Evolutionary conservation across 192 early-diverging fungal genomes (phyloP), one percentile per base, ranked within the genome.

Genomic region (Coemansia sp.): DNA sequence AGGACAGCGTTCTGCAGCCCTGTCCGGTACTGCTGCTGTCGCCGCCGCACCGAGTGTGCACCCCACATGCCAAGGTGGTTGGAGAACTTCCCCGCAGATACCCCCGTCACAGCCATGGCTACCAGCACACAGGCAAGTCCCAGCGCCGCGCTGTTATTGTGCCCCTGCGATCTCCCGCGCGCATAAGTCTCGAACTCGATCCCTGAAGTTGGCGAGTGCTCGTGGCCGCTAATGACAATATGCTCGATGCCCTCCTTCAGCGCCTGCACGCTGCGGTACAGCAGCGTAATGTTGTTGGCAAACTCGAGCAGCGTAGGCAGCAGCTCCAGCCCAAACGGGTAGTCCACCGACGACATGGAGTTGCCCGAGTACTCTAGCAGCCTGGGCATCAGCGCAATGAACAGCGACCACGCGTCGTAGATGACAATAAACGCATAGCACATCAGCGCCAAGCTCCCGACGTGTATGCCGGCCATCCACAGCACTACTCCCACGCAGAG

Each of bases 171-270:
- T 11, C 36, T 19, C n/a, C n/a, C n/a, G 18, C 44, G 50, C 25
- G 51, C 54, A 35, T 70, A 63, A 3, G 55, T 58, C 38, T 63
- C 67, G 41, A 70, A 63, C 59, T 70, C 67, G 8, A 34, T 46
- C 7, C 37, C 45, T 8, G 57, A 29, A 17, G 36, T 12, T n/a
- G n/a, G n/a, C 3, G 40, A 31, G 44, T 62, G 58, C 30, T 52
- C 53, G 8, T 62, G 59, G 38, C 66, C 49, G 29, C 47, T 51
- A 5, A 44, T 54, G 17, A 41, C 44, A 0, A 71, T 28, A 44
- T 71, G 60, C 56, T 71, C 67, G 26, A 56, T 26, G 6, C 67
- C 67, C 23, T 71, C 67, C 44, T 60, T 64, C 12, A 71, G 44
- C 22, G 67, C 56, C 44, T 71, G 67, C 27, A 64, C 44, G 9